Base-by-base conservation (phyloP, 2,329 filamentous ascomycete species). In the Aphanoascus verrucosus region DNA sequence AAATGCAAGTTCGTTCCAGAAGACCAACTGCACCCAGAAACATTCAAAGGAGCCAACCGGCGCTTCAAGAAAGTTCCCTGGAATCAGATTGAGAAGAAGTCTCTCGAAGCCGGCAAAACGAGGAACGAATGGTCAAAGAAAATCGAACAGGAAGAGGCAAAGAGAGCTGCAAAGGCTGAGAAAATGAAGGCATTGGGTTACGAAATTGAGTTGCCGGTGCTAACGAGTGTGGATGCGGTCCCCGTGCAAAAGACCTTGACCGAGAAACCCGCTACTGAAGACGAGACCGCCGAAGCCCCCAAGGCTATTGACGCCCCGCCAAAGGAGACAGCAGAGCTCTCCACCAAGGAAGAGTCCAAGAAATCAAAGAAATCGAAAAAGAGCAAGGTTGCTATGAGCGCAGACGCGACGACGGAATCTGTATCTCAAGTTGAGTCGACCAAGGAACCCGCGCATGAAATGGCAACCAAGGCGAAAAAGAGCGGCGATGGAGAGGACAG, bases 11-110 rank as follows among this genome's bases (percentile, higher is more conserved):
- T 83, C 20, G 79, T 96, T 3, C 81, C 87, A 3, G 74, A 81
- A 54, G 87, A 86, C 56, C 83, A 90, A 65, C 75, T 95, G 42
- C 88, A 94, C 67, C 78, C 83, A 20, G 78, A 88, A 57, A 74
- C 96, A 51, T 97, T 89, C 81, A 89, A 93, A 73, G 89, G 89
- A 37, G 88, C 89, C 63, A 91, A 94, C 70, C 83, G 82, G 64
- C 85, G 90, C 53, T 96, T 93, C 78, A 94, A 94, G 77, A 78
- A 79, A 58, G 82, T 91, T 11, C 91, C 93, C 17, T 85, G 87
- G 77, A 93, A 89, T 72, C 86, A 86, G 72, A 85, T 97, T 67
- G 86, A 85, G 56, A 87, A 87, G 48, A 77, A 82, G 62, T 79
- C 81, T 62, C 77, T 97, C 59, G 82, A 84, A 63, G 81, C 84